A percentile compares a stretch with the other conserved stretches of the same genome.
Evolutionary conservation across 345 rosid genomes (phyloP).

Genomic region (Hypericum androsaemum): DNA sequence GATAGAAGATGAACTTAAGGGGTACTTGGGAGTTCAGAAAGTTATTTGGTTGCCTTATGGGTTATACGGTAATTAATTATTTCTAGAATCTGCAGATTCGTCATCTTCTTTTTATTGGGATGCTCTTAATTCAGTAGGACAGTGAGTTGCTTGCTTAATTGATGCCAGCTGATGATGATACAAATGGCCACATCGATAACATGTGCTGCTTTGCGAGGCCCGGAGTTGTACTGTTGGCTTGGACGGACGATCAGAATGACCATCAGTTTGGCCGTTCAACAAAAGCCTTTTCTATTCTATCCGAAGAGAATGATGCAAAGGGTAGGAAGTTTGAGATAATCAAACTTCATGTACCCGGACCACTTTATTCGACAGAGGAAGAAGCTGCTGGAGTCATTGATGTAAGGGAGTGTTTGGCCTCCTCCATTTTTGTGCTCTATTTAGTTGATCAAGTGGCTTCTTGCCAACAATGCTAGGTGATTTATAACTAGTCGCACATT

Average conservation of each 20-base stretch:
- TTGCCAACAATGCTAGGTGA: no score
- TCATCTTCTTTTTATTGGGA: not conserved
- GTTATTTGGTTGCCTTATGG: slow-evolving; percentile 86
- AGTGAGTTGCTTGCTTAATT: no score
- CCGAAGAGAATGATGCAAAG: slow-evolving; percentile 50
- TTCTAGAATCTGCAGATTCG: not conserved
- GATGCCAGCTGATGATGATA: slow-evolving; percentile 99
- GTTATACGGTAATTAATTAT: slow-evolving; percentile 43
- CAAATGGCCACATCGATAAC: slow-evolving; percentile 93
- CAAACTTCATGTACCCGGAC: slow-evolving; percentile 74
- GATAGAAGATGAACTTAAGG: slow-evolving; percentile 67
- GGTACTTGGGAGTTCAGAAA: slow-evolving; percentile 61
- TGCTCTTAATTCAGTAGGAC: not conserved
- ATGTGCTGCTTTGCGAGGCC: slow-evolving; percentile 93
- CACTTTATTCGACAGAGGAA: slow-evolving; percentile 72
- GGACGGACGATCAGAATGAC: slow-evolving; percentile 66
- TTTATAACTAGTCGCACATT: not conserved
- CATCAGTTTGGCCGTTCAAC: slow-evolving; percentile 58
- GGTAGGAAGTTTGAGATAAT: slow-evolving; percentile 65
- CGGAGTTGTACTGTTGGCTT: slow-evolving; percentile 71
- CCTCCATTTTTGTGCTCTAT: not conserved
- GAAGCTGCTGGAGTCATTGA: slow-evolving; percentile 65
- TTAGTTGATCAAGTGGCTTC: not conserved
- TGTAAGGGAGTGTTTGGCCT: slow-evolving; percentile 27
- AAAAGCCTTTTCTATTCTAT: slow-evolving; percentile 56